Evolutionary conservation across 257 asterid species (phyloP).

Genomic region (Salvia rosmarinus): DNA sequence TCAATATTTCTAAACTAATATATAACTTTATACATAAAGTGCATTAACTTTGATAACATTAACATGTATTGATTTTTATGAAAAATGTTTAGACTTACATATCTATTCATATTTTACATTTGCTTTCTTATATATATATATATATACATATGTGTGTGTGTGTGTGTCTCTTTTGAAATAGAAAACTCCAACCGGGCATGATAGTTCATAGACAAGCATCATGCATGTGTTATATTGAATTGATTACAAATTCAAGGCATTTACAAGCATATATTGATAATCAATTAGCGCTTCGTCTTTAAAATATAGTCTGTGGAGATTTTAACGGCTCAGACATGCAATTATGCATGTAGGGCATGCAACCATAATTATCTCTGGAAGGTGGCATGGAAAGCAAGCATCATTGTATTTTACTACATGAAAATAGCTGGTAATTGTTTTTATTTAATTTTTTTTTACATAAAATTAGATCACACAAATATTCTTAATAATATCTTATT

Average conservation of each 20-base stretch:
- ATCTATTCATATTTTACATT: too few species aligned
- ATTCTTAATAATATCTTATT: slow-evolving; percentile 22
- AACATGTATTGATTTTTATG: too few species aligned
- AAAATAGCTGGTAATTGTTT: slow-evolving; percentile 16
- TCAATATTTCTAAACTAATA: too few species aligned
- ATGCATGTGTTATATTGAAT: neutral
- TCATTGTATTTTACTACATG: slow-evolving; percentile 30
- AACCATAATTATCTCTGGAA: slow-evolving; percentile 32
- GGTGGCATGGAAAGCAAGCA: slow-evolving; percentile 44
- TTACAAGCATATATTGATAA: neutral
- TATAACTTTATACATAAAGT: too few species aligned
- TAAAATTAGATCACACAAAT: slow-evolving; percentile 12
- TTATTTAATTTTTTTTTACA: neutral
- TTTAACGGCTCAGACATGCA: slow-evolving; percentile 23
- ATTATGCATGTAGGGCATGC: slow-evolving; percentile 42
- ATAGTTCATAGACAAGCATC: neutral
- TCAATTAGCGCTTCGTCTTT: neutral
- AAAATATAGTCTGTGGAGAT: neutral
- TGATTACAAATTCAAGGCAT: neutral
- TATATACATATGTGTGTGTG: too few species aligned
- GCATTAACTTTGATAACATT: too few species aligned
- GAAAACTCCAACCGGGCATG: too few species aligned
- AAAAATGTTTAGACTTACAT: too few species aligned
- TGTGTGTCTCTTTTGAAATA: too few species aligned
- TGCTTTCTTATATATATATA: too few species aligned